A percentile compares a stretch with the other conserved stretches of the same genome.
These are phyloP conservation scores for Termitomyces sp. DNA, from an alignment of 768 basidiomycete species.

Conservation along the genomic window DNA sequence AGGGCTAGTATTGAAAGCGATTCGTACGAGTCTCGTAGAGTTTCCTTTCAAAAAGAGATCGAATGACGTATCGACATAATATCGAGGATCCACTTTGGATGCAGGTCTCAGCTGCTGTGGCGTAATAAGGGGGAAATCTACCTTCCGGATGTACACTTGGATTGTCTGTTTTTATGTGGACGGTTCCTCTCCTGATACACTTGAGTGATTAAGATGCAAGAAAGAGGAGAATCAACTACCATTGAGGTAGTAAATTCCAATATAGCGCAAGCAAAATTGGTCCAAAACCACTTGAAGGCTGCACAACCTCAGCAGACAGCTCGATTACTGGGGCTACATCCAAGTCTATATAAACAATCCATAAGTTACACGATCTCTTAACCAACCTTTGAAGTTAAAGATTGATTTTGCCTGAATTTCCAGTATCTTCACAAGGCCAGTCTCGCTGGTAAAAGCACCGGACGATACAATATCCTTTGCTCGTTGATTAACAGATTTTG, in stretches of 20 bases:
- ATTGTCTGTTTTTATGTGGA: constrained; percentile 4
- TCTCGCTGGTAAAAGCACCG: constrained; percentile 10
- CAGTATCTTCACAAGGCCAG: constrained; percentile 7
- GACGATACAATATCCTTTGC: constrained; percentile 11
- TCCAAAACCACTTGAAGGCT: neutral
- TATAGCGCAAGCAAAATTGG: neutral
- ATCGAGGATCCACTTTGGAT: constrained; percentile 8
- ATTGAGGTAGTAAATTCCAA: constrained; percentile 14
- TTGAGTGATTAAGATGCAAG: neutral
- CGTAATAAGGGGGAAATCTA: neutral
- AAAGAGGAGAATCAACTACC: neutral
- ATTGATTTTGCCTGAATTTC: constrained; percentile 8
- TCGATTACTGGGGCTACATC: constrained; percentile 12
- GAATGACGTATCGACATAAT: neutral
- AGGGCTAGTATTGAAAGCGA: constrained; percentile 6
- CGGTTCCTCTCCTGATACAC: constrained; percentile 3
- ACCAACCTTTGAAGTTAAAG: constrained; percentile 5
- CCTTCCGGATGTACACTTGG: constrained; percentile 10
- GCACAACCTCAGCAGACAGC: neutral
- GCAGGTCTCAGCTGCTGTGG: neutral
- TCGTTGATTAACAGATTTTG: neutral
- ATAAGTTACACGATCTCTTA: neutral
- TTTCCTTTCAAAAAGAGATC: constrained; percentile 11
- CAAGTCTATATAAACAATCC: neutral
- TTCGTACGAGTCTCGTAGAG: constrained; percentile 2